phyloP scores from a whole-genome alignment of 2,329 filamentous ascomycete genomes.

The Microascus cirrosus region DNA sequence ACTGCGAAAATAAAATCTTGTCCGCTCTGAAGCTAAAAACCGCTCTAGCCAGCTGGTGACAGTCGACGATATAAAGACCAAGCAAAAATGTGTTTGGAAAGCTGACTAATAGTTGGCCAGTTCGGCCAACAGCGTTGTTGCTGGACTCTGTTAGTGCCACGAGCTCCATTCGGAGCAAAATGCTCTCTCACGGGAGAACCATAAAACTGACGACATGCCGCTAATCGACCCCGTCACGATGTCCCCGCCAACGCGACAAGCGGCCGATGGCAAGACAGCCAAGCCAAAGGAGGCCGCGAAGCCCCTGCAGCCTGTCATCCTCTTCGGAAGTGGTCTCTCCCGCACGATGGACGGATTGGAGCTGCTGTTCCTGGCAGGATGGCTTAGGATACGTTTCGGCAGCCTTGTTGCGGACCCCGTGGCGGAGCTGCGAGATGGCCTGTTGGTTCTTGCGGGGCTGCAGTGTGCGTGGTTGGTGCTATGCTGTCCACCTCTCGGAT shows the following conservation, averaged over 20 bases:
- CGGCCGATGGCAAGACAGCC: slow-evolving; percentile 15
- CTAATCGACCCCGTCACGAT: slow-evolving; percentile 25
- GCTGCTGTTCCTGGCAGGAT: slow-evolving; percentile 51
- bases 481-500: slow-evolving; percentile 52
- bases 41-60: neutral
- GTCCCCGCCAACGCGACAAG: slow-evolving; percentile 20
- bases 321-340: slow-evolving; percentile 24
- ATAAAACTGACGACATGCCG: slow-evolving; percentile 14
- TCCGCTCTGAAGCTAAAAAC: neutral
- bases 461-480: slow-evolving; percentile 53
- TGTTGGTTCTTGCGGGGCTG: slow-evolving; percentile 51
- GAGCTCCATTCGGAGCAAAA: neutral
- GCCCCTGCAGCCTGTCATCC: slow-evolving; percentile 23
- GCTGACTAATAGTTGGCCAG: neutral
- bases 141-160: neutral
- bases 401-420: slow-evolving; percentile 61
- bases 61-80: neutral
- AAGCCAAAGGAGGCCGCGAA: slow-evolving; percentile 12
- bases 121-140: neutral
- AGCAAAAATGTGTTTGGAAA: too few species aligned
- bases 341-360: slow-evolving; percentile 33
- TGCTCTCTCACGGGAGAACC: neutral
- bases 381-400: slow-evolving; percentile 53
- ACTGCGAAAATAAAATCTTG: neutral
- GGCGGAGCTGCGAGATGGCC: slow-evolving; percentile 44